These are phyloP conservation scores for Triangularia setosa DNA, from an alignment of 2,329 filamentous ascomycete species.

Conservation along the genomic window DNA sequence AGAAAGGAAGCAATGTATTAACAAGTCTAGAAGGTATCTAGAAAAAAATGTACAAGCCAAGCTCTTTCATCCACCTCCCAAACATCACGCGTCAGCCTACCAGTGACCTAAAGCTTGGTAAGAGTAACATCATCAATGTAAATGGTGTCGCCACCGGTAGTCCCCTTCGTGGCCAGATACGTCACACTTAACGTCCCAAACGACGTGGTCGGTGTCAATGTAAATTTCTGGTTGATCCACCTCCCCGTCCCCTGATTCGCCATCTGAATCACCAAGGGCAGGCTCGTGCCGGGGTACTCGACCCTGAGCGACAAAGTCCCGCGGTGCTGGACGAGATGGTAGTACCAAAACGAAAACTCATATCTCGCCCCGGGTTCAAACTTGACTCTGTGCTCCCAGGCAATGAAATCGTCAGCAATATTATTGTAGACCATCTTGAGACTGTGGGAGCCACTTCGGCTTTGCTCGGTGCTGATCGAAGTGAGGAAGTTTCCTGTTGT, in stretches of 20 bases:
- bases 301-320: not conserved
- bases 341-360: slow-evolving; percentile 6
- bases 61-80: too few species aligned
- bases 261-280: not conserved
- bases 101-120: not conserved
- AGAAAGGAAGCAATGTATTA: too few species aligned
- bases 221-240: slow-evolving; percentile 3
- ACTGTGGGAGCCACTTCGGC: too few species aligned
- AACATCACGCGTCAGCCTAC: too few species aligned
- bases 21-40: too few species aligned
- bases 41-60: too few species aligned
- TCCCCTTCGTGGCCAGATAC: not conserved
- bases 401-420: not conserved
- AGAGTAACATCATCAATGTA: not conserved
- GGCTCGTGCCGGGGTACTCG: not conserved
- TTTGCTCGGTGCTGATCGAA: too few species aligned
- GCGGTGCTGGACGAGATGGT: not conserved
- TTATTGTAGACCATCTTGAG: not conserved
- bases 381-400: not conserved
- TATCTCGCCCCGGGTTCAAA: slow-evolving; percentile 3
- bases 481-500: too few species aligned
- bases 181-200: not conserved
- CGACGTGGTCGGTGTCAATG: not conserved
- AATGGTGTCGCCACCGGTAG: not conserved
- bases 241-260: not conserved